These are phyloP conservation scores for Trametes punicea DNA, from an alignment of 768 basidiomycete genomes.

Conservation along the genomic window DNA sequence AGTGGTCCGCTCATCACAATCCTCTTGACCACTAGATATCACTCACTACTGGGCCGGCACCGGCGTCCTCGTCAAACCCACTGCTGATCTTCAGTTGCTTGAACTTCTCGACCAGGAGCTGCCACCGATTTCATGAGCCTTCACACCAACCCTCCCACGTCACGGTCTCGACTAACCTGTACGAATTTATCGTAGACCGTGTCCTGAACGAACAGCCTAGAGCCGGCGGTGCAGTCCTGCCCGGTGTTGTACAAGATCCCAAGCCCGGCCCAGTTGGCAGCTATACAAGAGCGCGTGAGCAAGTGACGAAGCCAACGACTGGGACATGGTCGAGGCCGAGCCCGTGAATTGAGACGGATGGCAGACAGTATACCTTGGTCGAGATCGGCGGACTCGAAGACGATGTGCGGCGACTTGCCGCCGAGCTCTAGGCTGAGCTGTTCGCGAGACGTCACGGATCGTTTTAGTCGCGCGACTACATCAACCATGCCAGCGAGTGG, in stretches of 20 bases:
- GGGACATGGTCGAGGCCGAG: no score
- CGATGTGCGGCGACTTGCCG: constrained; percentile 85
- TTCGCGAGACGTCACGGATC: not conserved
- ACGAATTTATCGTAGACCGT: constrained; percentile 85
- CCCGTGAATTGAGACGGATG: no score
- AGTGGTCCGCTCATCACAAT: no score
- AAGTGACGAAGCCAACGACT: not conserved
- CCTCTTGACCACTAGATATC: no score
- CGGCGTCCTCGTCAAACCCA: constrained; percentile 70
- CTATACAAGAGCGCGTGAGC: constrained; percentile 26
- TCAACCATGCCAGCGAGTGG: not conserved
- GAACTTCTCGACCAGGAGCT: constrained; percentile 58
- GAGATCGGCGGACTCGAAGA: constrained; percentile 89
- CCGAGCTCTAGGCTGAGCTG: constrained; percentile 91
- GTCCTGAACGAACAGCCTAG: constrained; percentile 86
- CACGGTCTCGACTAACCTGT: constrained; percentile 20
- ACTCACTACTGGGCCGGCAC: constrained; percentile 81
- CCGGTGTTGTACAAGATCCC: constrained; percentile 88
- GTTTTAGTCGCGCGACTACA: not conserved
- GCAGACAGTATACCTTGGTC: constrained; percentile 57
- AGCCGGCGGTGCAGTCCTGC: constrained; percentile 94
- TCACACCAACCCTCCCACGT: not conserved
- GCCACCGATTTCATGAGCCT: not conserved
- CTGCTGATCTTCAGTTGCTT: constrained; percentile 73
- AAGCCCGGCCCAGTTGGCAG: constrained; percentile 81